Evolutionary conservation across 2,329 filamentous ascomycete species (phyloP).

Genomic region (Ophiostoma perfectum): DNA sequence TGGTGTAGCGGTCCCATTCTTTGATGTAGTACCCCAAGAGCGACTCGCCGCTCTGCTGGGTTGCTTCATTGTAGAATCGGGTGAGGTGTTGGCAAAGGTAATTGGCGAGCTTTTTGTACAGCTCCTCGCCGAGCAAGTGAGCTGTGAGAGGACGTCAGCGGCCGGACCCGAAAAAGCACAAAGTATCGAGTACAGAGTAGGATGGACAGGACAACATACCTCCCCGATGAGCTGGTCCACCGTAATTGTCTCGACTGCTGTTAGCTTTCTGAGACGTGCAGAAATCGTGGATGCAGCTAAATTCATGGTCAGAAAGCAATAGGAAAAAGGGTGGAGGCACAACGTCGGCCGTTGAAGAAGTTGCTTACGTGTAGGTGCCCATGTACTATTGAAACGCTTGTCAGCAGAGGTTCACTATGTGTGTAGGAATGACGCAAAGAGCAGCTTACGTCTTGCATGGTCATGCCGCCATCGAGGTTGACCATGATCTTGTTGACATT

Average conservation of each 20-base stretch:
- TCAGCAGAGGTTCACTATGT: neutral
- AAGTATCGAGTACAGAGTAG: neutral
- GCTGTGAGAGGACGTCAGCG: constrained; percentile 46
- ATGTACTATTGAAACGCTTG: constrained; percentile 61
- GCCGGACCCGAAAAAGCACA: neutral
- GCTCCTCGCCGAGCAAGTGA: constrained; percentile 88
- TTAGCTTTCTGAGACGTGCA: constrained; percentile 86
- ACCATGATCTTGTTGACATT: constrained; percentile 93
- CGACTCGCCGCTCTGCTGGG: constrained; percentile 79
- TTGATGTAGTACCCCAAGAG: constrained; percentile 89
- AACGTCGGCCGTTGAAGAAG: neutral
- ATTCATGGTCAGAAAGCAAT: constrained; percentile 34
- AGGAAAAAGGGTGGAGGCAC: neutral
- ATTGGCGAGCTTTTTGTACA: constrained; percentile 84
- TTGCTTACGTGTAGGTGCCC: constrained; percentile 80
- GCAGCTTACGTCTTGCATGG: constrained; percentile 71
- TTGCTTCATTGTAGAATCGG: constrained; percentile 3
- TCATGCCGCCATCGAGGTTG: constrained; percentile 84
- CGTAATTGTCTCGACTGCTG: neutral
- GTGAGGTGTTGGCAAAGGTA: constrained; percentile 75
- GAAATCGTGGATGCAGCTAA: constrained; percentile 91
- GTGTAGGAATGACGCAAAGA: neutral
- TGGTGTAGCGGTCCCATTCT: constrained; percentile 94
- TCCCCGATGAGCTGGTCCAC: neutral
- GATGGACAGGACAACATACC: constrained; percentile 5